Conservation (phyloP, 306 rosid genomes). For the Begonia masoniana region DNA sequence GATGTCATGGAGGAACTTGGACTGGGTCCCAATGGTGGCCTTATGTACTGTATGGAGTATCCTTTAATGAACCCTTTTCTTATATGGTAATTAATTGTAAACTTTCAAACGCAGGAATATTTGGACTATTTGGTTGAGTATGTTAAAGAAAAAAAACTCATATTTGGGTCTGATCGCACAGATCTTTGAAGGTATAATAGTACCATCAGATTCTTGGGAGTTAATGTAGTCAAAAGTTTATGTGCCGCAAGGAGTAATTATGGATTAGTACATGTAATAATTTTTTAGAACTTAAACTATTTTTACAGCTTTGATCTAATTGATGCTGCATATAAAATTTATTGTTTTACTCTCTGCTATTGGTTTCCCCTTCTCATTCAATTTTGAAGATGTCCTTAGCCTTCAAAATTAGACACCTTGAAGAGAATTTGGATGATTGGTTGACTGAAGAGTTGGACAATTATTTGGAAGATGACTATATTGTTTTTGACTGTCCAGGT, state of each 20-base stretch:
- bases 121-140: too few species aligned
- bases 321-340: not conserved
- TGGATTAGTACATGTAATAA: too few species aligned
- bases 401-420: constrained; percentile 53
- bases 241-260: not conserved
- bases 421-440: constrained; percentile 83
- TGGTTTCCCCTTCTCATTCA: not conserved
- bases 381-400: constrained; percentile 31
- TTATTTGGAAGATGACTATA: constrained; percentile 80
- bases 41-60: constrained; percentile 98
- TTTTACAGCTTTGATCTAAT: too few species aligned
- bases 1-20: constrained; percentile 98
- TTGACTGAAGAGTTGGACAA: constrained; percentile 62
- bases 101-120: too few species aligned
- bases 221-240: not conserved
- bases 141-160: too few species aligned
- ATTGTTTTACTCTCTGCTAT: not conserved
- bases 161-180: too few species aligned
- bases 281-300: too few species aligned
- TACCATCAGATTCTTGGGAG: too few species aligned
- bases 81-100: not conserved
- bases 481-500: constrained; percentile 97
- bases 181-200: too few species aligned
- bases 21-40: constrained; percentile 93
- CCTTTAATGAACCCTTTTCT: constrained; percentile 25